Evolutionary conservation across 192 early-diverging fungal genomes (phyloP).

Genomic region (Umbelopsis isabellina): DNA sequence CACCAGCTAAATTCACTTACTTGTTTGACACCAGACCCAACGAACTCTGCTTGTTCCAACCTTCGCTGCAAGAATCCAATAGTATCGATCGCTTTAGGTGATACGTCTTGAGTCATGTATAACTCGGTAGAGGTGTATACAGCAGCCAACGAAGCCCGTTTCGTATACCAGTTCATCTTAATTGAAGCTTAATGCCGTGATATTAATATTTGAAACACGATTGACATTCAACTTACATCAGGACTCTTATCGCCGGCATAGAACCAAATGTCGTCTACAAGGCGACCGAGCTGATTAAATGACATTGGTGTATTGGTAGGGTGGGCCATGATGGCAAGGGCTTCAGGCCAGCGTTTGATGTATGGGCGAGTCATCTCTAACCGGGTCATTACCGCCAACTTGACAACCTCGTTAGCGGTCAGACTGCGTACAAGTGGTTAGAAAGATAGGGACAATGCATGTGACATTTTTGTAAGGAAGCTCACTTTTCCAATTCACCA

Average conservation of each 20-base stretch:
- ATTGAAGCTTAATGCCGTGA: neutral
- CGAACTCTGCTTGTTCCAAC: conserved; percentile 66
- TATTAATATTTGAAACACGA: conserved; percentile 1
- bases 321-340: conserved; percentile 74
- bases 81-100: conserved; percentile 73
- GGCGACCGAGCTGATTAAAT: conserved; percentile 63
- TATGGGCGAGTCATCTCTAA: conserved; percentile 77
- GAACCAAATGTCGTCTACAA: conserved; percentile 88
- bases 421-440: conserved; percentile 30
- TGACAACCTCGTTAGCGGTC: conserved; percentile 57
- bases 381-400: conserved; percentile 61
- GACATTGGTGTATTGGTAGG: conserved; percentile 78
- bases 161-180: conserved; percentile 92
- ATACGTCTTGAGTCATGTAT: conserved; percentile 90
- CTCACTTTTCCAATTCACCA: conserved; percentile 60
- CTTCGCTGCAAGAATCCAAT: conserved; percentile 80
- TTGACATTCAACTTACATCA: conserved; percentile 55
- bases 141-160: conserved; percentile 77
- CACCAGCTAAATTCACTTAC: conserved; percentile 33
- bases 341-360: conserved; percentile 77
- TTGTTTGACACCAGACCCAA: conserved; percentile 55
- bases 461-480: no score
- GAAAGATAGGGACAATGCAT: neutral
- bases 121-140: conserved; percentile 89
- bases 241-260: conserved; percentile 83